Evolutionary conservation across 148 eudicot genomes (phyloP), one percentile per base, ranked within the genome.

Genomic region (Vaccinium vitisidaea): DNA sequence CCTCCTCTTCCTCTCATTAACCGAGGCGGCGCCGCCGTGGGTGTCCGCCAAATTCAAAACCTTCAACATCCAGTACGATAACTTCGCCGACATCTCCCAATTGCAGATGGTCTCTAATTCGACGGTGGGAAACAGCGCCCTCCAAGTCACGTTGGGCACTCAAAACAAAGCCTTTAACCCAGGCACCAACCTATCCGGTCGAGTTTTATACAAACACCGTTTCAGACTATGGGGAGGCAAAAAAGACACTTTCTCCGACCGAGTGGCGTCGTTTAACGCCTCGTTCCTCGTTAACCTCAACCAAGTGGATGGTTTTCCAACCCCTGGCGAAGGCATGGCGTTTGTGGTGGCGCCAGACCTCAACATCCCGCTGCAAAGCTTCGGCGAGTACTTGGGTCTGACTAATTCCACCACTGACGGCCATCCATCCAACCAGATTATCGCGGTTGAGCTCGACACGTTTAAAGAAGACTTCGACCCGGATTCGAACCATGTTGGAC

Each of bases 391-490:
- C 27, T 90, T 94, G 12, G 98, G 97, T 7, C 83, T 96, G 5
- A 94, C 98, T 0, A 96, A 96, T 80, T 70, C 91, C 2, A 52
- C 93, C 14, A 55, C 90, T 1, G 94, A 96, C 36, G 93, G 94
- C 0, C 3, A 67, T 16, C 0, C 79, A 0, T 3, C 2, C 0
- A 96, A 96, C 85, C 82, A 75, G 1, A 11, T 96, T 27, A 79
- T 96, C 6, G 99, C 99, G 0, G 85, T 96, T 6, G 99, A 96
- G 83, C 89, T 96, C 50, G 98, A 96, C 58, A 93, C 99, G 0
- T 71, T 59, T 56, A 89, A 90, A 74, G 89, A 92, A 49, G 85
- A 84, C 0, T 92, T 84, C 80, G 99, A 96, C 63, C 95, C 93
- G 36, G 95, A 96, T 54, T 84, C 53, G 2, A 96, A 96, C 79